Conservation (phyloP, 805 yeast genomes). For the Schwanniomyces yamadae region DNA sequence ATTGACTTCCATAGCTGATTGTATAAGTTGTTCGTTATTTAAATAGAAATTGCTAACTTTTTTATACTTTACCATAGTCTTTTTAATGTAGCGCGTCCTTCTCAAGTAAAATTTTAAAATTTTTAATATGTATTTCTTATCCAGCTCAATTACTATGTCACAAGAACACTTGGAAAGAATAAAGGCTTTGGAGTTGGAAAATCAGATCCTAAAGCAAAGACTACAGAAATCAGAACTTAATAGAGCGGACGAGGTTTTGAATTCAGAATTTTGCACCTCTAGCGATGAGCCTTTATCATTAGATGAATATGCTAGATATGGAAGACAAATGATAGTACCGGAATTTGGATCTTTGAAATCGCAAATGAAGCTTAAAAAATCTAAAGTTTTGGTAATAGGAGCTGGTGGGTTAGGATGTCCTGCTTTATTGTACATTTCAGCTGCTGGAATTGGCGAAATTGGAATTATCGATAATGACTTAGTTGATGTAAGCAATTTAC, state of each 20-base stretch:
- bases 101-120: neutral
- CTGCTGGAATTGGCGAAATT: slow-evolving; percentile 81
- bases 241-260: neutral
- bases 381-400: slow-evolving; percentile 78
- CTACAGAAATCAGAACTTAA: neutral
- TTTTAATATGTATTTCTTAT: neutral
- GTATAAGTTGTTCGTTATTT: neutral
- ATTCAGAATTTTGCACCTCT: slow-evolving; percentile 3
- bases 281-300: slow-evolving; percentile 27
- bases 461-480: slow-evolving; percentile 87
- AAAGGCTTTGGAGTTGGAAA: slow-evolving; percentile 17
- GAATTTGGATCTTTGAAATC: slow-evolving; percentile 52
- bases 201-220: slow-evolving; percentile 10
- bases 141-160: slow-evolving; percentile 6
- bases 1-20: neutral
- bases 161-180: slow-evolving; percentile 24
- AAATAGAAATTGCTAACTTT: neutral
- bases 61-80: slow-evolving; percentile 1
- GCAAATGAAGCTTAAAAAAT: slow-evolving; percentile 57
- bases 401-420: slow-evolving; percentile 98
- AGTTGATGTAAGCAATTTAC: slow-evolving; percentile 84
- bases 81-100: neutral
- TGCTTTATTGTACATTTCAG: slow-evolving; percentile 76
- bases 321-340: slow-evolving; percentile 94
- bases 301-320: slow-evolving; percentile 81